These are phyloP conservation scores for Rhizophagus sp. DNA, from an alignment of 192 early-diverging fungal species.

Conservation along the genomic window DNA sequence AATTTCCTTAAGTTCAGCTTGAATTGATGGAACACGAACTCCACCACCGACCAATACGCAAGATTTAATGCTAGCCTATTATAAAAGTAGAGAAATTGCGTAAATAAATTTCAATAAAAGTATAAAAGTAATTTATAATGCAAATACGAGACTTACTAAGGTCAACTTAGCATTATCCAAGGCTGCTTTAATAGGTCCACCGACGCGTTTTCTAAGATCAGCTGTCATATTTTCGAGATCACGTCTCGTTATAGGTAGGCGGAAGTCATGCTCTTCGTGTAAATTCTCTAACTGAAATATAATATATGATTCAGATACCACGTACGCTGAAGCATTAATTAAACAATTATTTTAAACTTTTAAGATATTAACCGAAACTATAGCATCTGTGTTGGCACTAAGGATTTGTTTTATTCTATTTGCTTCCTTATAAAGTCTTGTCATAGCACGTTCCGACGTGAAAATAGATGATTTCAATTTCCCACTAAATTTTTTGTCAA, in stretches of 20 bases:
- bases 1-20: conserved; percentile 61
- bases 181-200: conserved; percentile 72
- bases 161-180: conserved; percentile 67
- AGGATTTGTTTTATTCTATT: conserved; percentile 95
- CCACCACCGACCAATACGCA: conserved; percentile 95
- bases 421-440: conserved; percentile 88
- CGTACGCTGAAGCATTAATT: neutral
- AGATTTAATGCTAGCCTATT: conserved; percentile 69
- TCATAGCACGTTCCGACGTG: conserved; percentile 79
- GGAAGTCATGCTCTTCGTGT: conserved; percentile 86
- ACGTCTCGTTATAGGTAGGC: conserved; percentile 68
- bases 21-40: conserved; percentile 86
- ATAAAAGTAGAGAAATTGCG: neutral
- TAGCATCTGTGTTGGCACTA: conserved; percentile 88
- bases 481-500: conserved; percentile 56
- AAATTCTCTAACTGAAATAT: conserved; percentile 75
- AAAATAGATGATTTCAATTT: conserved; percentile 58
- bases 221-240: conserved; percentile 73
- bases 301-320: neutral
- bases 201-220: conserved; percentile 70
- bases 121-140: conserved; percentile 2
- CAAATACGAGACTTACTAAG: conserved; percentile 39
- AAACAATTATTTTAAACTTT: neutral
- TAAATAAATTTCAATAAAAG: conserved; percentile 13
- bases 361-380: conserved; percentile 63